Conservation (phyloP, 148 eudicot species). For the Fallopia convolvulus region DNA sequence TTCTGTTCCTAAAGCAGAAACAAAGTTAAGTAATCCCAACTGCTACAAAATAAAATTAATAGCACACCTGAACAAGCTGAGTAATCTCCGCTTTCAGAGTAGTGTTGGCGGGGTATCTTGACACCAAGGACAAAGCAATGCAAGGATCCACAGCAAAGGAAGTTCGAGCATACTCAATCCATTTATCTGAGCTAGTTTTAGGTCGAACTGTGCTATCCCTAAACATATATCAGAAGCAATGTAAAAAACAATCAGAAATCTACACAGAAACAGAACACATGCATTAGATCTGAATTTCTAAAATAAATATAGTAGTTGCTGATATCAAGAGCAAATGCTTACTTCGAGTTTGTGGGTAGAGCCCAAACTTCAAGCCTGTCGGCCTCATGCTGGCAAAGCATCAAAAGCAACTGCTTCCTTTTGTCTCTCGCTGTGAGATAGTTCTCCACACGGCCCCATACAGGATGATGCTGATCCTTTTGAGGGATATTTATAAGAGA, state of each 20-base stretch:
- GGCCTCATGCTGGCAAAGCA: conserved; percentile 94
- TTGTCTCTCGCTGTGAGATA: conserved; percentile 67
- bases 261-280: not conserved
- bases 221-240: conserved; percentile 17
- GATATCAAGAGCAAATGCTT: conserved; percentile 18
- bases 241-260: not conserved
- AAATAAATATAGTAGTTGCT: not conserved
- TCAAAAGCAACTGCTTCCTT: conserved; percentile 83
- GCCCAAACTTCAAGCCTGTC: conserved; percentile 99
- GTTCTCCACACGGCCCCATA: conserved; percentile 89
- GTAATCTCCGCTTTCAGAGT: conserved; percentile 75
- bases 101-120: conserved; percentile 82
- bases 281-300: not conserved
- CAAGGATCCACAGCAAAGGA: conserved; percentile 94
- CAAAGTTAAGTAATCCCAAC: not conserved
- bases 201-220: conserved; percentile 70
- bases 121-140: conserved; percentile 72
- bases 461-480: conserved; percentile 77
- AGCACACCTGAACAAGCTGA: conserved; percentile 76
- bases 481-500: conserved; percentile 19
- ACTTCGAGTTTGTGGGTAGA: conserved; percentile 76
- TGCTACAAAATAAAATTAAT: not conserved
- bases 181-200: conserved; percentile 81
- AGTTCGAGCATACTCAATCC: conserved; percentile 85
- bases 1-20: not conserved